A percentile compares a stretch with the other conserved stretches of the same genome.
These are phyloP conservation scores for Spironucleus salmonicida DNA, from an alignment of 208 protist species.

Conservation along the genomic window DNA sequence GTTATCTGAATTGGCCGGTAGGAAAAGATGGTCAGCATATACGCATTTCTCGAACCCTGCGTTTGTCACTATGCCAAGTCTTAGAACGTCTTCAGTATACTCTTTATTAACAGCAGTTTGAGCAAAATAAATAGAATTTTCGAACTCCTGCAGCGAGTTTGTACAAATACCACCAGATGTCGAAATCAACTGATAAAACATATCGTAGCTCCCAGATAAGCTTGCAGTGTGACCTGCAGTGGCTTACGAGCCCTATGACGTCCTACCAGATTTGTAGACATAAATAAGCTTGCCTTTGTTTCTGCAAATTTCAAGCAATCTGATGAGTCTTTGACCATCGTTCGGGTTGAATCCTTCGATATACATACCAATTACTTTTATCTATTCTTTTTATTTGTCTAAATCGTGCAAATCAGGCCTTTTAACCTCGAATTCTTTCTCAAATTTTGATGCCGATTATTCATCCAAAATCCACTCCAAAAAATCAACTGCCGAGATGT, in stretches of 20 bases:
- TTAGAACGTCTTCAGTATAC: not conserved
- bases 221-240: slow-evolving; percentile 41
- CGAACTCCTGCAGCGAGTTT: slow-evolving; percentile 27
- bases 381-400: slow-evolving; percentile 30
- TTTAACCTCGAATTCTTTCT: not conserved
- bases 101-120: not conserved
- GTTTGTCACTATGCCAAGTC: slow-evolving; percentile 36
- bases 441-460: not conserved
- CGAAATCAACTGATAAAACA: slow-evolving; percentile 34
- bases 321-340: slow-evolving; percentile 35
- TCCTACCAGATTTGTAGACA: slow-evolving; percentile 42
- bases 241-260: slow-evolving; percentile 32
- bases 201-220: slow-evolving; percentile 43
- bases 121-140: slow-evolving; percentile 30
- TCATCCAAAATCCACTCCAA: slow-evolving; percentile 34
- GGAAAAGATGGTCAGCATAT: slow-evolving; percentile 39
- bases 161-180: slow-evolving; percentile 33
- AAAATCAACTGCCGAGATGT: slow-evolving; percentile 39
- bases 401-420: slow-evolving; percentile 22
- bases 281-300: slow-evolving; percentile 25
- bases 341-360: slow-evolving; percentile 42
- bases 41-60: slow-evolving; percentile 46
- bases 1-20: not conserved
- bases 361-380: slow-evolving; percentile 28
- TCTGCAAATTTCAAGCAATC: slow-evolving; percentile 4